Evolutionary conservation across 2,329 filamentous ascomycete genomes (phyloP), one percentile per base, ranked within the genome.

Genomic region (Emericellopsis atlantica): DNA sequence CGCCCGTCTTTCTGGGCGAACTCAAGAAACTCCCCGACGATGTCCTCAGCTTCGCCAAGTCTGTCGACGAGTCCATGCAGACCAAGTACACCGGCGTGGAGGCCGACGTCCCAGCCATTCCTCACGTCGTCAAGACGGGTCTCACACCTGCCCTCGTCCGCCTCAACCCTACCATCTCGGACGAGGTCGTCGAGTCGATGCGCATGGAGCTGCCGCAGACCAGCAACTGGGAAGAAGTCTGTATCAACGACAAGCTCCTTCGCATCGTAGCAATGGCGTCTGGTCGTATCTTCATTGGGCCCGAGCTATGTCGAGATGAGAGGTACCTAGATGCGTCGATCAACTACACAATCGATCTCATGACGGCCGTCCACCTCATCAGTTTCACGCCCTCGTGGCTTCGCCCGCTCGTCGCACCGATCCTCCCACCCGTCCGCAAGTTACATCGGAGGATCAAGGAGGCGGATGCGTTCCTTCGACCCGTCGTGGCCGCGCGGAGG

Each of bases 241-340:
- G 58, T n/a, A 59, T 67, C 26, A 57, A 64, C 51, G 44, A 54
- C 9, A 57, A 54, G 8, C 49, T 72, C 5, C 54, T 69, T 3
- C 62, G 64, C 15, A 61, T 71, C 32, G 61, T 73, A 1, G 65
- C 63, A 38, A 62, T 62, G 44, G 59, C 65, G 1, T 69, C 65
- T 0, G 68, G 68, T 4, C 56, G 64, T 10, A 52, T 71, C 23
- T 72, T 72, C 40, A 56, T 72, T 23, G 69, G 68, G 5, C 51
- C 63, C 1, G 65, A 69, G 40, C 57, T 70, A 1, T 67, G 64
- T 45, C 64, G 61, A 26, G 49, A 58, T 4, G 63, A 66, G 32
- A 54, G 58, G 22, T 72, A 70, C 48, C 49, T 71, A 3, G 58
- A 69, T 32, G 56, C 62, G 5, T 59, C 63, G n/a, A 67, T 70